Conservation (phyloP, 306 rosid genomes). For the Quercus gilva region DNA sequence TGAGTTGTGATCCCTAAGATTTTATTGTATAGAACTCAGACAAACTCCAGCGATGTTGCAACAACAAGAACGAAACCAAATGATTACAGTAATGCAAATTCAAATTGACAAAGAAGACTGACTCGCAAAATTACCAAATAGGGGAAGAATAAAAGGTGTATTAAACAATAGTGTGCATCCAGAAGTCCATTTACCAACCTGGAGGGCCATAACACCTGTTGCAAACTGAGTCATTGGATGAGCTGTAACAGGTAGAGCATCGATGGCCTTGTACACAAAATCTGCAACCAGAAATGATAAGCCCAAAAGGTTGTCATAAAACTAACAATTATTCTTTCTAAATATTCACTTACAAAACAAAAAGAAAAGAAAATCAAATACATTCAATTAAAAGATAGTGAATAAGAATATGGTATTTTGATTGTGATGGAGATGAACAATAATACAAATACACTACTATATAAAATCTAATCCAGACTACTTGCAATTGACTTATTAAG, state of each 20-base stretch:
- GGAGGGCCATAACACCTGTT: slow-evolving; percentile 97
- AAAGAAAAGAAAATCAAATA: neutral
- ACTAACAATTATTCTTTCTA: neutral
- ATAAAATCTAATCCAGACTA: neutral
- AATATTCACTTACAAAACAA: neutral
- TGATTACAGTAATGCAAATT: neutral
- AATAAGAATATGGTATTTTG: neutral
- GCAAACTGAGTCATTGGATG: slow-evolving; percentile 98
- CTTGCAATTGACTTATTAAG: neutral
- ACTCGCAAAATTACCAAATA: slow-evolving; percentile 10
- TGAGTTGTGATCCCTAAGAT: neutral
- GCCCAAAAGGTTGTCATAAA: slow-evolving; percentile 8
- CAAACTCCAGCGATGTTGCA: neutral
- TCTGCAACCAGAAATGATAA: slow-evolving; percentile 53
- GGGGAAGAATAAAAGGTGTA: neutral
- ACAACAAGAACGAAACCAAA: neutral
- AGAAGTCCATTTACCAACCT: slow-evolving; percentile 54
- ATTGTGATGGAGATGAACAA: neutral
- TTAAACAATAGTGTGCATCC: neutral
- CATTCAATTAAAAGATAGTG: neutral
- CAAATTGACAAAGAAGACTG: neutral
- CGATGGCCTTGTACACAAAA: slow-evolving; percentile 83
- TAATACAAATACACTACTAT: neutral
- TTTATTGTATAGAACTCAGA: neutral
- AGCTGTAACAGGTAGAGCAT: slow-evolving; percentile 81